Conservation (phyloP, 2,329 filamentous ascomycete genomes). For the Neonectria ditissima region DNA sequence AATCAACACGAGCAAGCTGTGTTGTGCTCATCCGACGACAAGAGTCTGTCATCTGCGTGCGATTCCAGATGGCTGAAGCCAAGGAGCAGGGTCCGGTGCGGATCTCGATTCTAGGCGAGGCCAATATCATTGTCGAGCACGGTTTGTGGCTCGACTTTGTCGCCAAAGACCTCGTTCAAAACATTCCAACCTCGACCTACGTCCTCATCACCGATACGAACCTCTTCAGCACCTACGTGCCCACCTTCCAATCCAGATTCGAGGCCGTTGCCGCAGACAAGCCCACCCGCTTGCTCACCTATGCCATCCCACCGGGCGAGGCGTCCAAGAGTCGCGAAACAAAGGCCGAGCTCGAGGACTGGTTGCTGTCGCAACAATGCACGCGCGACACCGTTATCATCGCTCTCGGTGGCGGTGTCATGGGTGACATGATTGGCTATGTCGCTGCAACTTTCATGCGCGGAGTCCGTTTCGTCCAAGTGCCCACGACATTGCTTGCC, state of each 20-base stretch:
- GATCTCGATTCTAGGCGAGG: slow-evolving; percentile 87
- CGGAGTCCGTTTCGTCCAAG: slow-evolving; percentile 94
- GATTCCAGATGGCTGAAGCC: slow-evolving; percentile 43
- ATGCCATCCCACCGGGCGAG: slow-evolving; percentile 90
- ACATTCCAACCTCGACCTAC: slow-evolving; percentile 88
- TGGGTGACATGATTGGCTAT: slow-evolving; percentile 98
- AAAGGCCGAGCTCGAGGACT: slow-evolving; percentile 96
- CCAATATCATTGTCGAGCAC: slow-evolving; percentile 92
- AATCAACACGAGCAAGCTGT: slow-evolving; percentile 6
- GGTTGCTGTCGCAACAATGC: slow-evolving; percentile 93
- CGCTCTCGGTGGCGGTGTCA: slow-evolving; percentile 94
- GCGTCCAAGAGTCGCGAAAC: slow-evolving; percentile 93
- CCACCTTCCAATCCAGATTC: slow-evolving; percentile 71
- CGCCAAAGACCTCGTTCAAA: slow-evolving; percentile 81
- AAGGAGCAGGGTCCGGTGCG: slow-evolving; percentile 58
- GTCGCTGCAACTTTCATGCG: slow-evolving; percentile 99
- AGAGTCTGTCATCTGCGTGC: slow-evolving; percentile 16
- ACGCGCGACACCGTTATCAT: slow-evolving; percentile 95
- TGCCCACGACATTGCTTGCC: slow-evolving; percentile 91
- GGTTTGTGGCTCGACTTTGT: slow-evolving; percentile 89
- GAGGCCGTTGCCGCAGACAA: slow-evolving; percentile 44
- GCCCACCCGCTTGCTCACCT: slow-evolving; percentile 79
- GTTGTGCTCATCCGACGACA: slow-evolving; percentile 15
- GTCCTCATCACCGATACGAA: slow-evolving; percentile 98
- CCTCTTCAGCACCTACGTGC: slow-evolving; percentile 82